phyloP scores from a whole-genome alignment of 2,329 filamentous ascomycete genomes.

The Hawksworthiomyces lignivorus region DNA sequence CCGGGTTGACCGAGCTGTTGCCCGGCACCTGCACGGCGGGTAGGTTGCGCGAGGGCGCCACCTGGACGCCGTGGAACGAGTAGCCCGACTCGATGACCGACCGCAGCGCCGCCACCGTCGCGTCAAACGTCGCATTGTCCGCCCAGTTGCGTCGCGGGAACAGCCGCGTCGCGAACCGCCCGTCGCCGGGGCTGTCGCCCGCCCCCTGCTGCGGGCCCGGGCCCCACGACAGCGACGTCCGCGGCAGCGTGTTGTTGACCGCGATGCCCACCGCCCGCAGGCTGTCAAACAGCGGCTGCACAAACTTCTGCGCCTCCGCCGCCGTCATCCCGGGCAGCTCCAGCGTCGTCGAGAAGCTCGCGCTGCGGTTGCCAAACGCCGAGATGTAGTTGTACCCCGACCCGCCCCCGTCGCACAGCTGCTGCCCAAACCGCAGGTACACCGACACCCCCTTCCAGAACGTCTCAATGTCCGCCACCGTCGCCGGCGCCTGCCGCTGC shows the following conservation, averaged over 20 bases:
- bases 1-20: constrained; percentile 18
- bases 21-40: constrained; percentile 17
- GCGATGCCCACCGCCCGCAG: constrained; percentile 23
- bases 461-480: constrained; percentile 5
- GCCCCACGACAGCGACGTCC: constrained; percentile 10
- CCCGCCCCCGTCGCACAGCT: constrained; percentile 27
- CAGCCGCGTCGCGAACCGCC: constrained; percentile 20
- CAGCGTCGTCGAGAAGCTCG: constrained; percentile 25
- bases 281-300: constrained; percentile 25
- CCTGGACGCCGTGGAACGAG: constrained; percentile 20
- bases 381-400: constrained; percentile 28
- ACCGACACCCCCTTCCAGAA: constrained; percentile 26
- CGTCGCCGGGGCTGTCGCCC: constrained; percentile 17
- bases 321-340: constrained; percentile 25
- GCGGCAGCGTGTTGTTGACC: constrained; percentile 17
- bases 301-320: constrained; percentile 19
- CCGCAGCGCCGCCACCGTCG: constrained; percentile 17
- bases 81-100: constrained; percentile 17
- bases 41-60: constrained; percentile 13
- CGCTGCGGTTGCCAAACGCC: constrained; percentile 19
- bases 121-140: constrained; percentile 13
- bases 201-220: constrained; percentile 6
- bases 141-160: constrained; percentile 19
- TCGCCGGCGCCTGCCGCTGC: neutral
- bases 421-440: constrained; percentile 26